Conservation (phyloP, 371 early-diverging fungal genomes). For the Syncephalastrum sp. region DNA sequence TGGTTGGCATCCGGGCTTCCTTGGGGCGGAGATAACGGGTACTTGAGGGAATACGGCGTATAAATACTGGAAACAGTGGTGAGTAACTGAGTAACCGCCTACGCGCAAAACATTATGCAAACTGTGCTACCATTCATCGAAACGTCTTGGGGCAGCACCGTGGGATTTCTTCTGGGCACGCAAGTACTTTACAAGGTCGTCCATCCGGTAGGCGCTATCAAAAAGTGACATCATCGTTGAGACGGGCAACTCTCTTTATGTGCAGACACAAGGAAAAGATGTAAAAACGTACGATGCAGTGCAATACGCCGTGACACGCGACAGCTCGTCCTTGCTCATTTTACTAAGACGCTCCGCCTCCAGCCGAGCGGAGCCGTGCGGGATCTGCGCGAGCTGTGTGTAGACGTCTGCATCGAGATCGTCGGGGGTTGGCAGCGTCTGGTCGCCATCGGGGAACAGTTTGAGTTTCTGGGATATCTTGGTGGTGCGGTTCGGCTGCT, state of each 20-base stretch:
- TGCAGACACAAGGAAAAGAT: not conserved
- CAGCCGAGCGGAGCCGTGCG: conserved; percentile 40
- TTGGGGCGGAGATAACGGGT: conserved; percentile 36
- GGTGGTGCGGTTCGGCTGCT: conserved; percentile 79
- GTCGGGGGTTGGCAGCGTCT: conserved; percentile 15
- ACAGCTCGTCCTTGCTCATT: conserved; percentile 42
- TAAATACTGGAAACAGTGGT: conserved; percentile 25
- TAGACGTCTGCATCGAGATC: conserved; percentile 39
- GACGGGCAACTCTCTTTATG: not conserved
- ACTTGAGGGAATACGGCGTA: conserved; percentile 47
- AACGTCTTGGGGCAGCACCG: conserved; percentile 44
- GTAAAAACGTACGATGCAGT: conserved; percentile 60
- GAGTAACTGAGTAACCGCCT: not conserved
- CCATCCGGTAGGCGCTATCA: conserved; percentile 59
- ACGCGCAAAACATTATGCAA: no score
- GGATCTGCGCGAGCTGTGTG: conserved; percentile 47
- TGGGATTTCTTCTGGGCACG: conserved; percentile 40
- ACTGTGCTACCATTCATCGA: conserved; percentile 45
- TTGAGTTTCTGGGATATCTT: conserved; percentile 92
- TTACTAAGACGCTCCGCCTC: conserved; percentile 49
- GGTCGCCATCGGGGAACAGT: conserved; percentile 80
- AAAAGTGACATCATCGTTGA: not conserved
- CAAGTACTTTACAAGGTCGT: conserved; percentile 55
- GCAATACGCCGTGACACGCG: conserved; percentile 90
- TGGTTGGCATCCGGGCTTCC: conserved; percentile 16